Base-by-base conservation (phyloP, 2,329 filamentous ascomycete species). In the Ceratocystis destructans region DNA sequence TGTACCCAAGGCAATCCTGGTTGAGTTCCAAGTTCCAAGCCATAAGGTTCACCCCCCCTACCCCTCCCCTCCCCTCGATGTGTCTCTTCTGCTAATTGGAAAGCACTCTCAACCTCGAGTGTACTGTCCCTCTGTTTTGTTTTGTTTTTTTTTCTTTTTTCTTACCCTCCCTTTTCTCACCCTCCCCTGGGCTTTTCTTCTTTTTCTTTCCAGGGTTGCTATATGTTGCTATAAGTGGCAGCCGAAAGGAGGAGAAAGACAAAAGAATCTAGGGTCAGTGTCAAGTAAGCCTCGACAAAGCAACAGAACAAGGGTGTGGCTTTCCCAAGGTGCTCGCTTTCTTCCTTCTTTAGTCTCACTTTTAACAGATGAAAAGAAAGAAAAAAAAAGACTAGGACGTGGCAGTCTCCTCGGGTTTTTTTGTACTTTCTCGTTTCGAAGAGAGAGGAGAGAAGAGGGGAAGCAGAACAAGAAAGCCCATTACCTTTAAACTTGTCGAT, bases 211-310 rank as follows among this genome's bases (percentile, higher is more conserved):
- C 4, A 31, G 7, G 53, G 53, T 57, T 22, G 28, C 25, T 17
- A 57, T 37, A 37, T 57, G 53, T 57, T 62, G 61, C 61, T 62
- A 62, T 62, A 62, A 62, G 61, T 31, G 61, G 61, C 61, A 62
- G 37, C 41, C 53, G 53, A 57, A 53, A 53, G 48, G 20, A 62
- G 25, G 61, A 62, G 20, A 17, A 62, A 28, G n/a, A 28, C 4
- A n/a, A 62, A 46, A 31, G 61, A 44, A 62, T 28, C 61, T 45
- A 62, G 44, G 61, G 44, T 25, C 37, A 46, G 61, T 46, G 61
- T 46, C 41, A 62, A 46, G 46, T 46, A 62, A 45, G 44, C 61
- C 61, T 25, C 41, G 20, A 62, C 22, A 46, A 28, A 37, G 33
- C 33, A 37, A 37, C 33, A 37, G 33, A 37, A 44, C 61, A 62